phyloP scores from a whole-genome alignment of 768 basidiomycete genomes.

The Hemileccinum impolitum region DNA sequence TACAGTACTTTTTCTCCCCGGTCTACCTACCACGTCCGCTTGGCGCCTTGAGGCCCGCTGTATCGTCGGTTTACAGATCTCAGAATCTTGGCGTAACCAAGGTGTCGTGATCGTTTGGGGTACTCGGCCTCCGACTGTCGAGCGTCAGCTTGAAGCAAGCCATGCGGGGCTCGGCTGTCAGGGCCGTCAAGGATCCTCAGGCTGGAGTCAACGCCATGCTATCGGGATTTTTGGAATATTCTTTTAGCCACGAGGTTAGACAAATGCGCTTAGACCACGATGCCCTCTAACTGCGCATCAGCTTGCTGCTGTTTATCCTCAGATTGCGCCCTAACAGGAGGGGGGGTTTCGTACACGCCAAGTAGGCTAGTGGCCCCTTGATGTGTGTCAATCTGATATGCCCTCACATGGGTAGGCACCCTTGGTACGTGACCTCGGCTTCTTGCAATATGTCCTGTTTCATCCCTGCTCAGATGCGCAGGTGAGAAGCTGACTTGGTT shows the following conservation, averaged over 20 bases:
- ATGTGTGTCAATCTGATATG: slow-evolving; percentile 16
- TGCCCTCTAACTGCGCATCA: slow-evolving; percentile 15
- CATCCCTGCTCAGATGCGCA: slow-evolving; percentile 6
- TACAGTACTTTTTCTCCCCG: too few relatives aligned
- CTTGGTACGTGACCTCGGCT: slow-evolving; percentile 12
- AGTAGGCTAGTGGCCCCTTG: neutral
- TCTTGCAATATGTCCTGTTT: slow-evolving; percentile 19
- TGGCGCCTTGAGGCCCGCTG: too few relatives aligned
- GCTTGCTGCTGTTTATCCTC: neutral
- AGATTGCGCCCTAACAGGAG: neutral
- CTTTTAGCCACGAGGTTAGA: neutral
- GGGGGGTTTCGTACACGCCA: slow-evolving; percentile 17
- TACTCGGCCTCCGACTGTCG: neutral
- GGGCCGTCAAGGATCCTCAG: too few relatives aligned
- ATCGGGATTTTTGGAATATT: neutral
- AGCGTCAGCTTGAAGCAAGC: too few relatives aligned
- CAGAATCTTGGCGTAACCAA: too few relatives aligned
- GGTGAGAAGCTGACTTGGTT: slow-evolving; percentile 9
- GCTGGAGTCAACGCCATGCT: neutral
- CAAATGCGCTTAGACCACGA: slow-evolving; percentile 7
- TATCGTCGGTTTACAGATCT: too few relatives aligned
- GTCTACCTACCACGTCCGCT: too few relatives aligned
- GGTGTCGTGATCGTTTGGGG: too few relatives aligned
- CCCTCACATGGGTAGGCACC: slow-evolving; percentile 11
- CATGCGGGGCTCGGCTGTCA: too few relatives aligned